phyloP scores from a whole-genome alignment of 306 rosid species.

The Vicia villosa region DNA sequence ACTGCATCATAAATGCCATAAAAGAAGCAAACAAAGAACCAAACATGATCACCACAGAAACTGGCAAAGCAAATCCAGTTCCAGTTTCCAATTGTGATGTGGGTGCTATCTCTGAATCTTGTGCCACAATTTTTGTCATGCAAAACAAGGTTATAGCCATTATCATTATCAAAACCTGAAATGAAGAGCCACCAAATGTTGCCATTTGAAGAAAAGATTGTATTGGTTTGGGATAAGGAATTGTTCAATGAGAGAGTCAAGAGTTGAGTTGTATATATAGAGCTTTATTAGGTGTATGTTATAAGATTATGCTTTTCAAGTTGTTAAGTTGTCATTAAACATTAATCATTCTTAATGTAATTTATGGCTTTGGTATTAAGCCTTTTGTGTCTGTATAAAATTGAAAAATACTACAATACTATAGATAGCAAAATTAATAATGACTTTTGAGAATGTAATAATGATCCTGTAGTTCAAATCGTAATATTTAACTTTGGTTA shows the following conservation, averaged over 20 bases:
- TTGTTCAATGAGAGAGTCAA: constrained; percentile 31
- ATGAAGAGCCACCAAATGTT: constrained; percentile 27
- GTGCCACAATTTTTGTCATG: constrained; percentile 43
- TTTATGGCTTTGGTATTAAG: constrained; percentile 43
- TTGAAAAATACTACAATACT: too few relatives aligned
- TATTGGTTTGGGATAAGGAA: constrained; percentile 13
- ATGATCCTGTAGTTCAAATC: too few relatives aligned
- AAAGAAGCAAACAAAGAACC: constrained; percentile 54
- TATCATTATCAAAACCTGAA: constrained; percentile 26
- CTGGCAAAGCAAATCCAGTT: constrained; percentile 44
- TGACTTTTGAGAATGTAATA: too few relatives aligned
- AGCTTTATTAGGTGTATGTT: constrained; percentile 11
- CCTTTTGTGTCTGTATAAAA: too few relatives aligned
- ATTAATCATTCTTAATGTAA: constrained; percentile 40
- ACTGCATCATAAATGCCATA: constrained; percentile 41
- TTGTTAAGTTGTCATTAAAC: constrained; percentile 37
- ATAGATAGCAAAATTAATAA: too few relatives aligned
- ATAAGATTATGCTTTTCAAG: constrained; percentile 32
- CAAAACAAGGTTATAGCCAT: constrained; percentile 40
- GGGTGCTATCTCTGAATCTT: constrained; percentile 47
- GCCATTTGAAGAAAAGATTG: constrained; percentile 48
- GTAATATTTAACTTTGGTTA: too few relatives aligned
- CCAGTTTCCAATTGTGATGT: constrained; percentile 56
- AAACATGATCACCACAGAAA: constrained; percentile 40
- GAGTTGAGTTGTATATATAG: constrained; percentile 50